phyloP scores from a whole-genome alignment of 495 filamentous ascomycete species.

The Saxispiralis lemnorum region DNA sequence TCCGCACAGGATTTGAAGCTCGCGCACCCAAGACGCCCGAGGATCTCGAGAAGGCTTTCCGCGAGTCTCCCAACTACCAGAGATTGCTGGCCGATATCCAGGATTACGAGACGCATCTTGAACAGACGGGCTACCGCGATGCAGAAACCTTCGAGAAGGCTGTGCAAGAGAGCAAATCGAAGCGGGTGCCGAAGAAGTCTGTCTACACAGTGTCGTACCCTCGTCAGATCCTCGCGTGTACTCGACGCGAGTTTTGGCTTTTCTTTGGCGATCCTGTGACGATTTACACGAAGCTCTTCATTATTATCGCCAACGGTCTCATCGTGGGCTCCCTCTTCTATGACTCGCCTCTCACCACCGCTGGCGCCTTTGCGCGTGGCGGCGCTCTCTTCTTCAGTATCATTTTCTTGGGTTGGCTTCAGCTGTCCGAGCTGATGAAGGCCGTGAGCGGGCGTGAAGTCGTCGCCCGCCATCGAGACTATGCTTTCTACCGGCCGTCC shows the following conservation, averaged over 20 bases:
- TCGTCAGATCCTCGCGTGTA: conserved; percentile 52
- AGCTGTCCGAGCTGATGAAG: conserved; percentile 52
- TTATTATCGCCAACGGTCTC: conserved; percentile 55
- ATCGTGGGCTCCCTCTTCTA: conserved; percentile 63
- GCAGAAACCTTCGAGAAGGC: conserved; percentile 51
- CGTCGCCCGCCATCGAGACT: conserved; percentile 48
- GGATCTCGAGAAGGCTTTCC: conserved; percentile 46
- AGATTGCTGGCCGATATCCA: conserved; percentile 37
- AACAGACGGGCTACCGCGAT: conserved; percentile 42
- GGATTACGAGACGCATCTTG: conserved; percentile 41
- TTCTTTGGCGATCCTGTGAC: conserved; percentile 54
- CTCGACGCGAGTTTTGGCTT: conserved; percentile 60
- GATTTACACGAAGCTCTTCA: conserved; percentile 61
- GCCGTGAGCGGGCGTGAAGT: conserved; percentile 46
- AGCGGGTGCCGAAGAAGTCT: conserved; percentile 48
- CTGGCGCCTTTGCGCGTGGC: conserved; percentile 49
- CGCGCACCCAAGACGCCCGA: conserved; percentile 43
- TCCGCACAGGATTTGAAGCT: conserved; percentile 45
- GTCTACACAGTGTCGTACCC: conserved; percentile 53
- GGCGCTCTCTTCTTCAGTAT: conserved; percentile 59
- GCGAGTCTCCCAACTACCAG: conserved; percentile 34
- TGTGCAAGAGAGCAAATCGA: conserved; percentile 51
- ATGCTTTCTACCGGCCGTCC: conserved; percentile 64
- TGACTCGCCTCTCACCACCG: conserved; percentile 42
- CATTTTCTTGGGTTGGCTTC: conserved; percentile 59